Evolutionary conservation across 768 basidiomycete genomes (phyloP).

Genomic region (Sarcomyxa edulis): DNA sequence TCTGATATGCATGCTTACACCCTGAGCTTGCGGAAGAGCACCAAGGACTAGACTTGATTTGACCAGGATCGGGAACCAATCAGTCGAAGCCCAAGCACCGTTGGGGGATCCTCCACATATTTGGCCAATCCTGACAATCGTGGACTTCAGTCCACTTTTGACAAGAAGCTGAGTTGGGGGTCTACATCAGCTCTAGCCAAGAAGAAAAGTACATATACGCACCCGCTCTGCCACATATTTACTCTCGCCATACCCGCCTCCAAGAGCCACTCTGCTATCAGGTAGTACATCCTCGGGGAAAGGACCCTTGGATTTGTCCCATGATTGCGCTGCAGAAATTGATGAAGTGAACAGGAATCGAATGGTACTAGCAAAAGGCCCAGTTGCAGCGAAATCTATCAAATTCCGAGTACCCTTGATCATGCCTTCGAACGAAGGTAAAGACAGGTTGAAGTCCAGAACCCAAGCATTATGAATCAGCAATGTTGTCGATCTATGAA

Average conservation of each 20-base stretch:
- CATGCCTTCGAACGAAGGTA: constrained; percentile 40
- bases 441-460: constrained; percentile 39
- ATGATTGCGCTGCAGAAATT: constrained; percentile 16
- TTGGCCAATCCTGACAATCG: constrained; percentile 26
- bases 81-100: constrained; percentile 27
- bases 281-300: constrained; percentile 21
- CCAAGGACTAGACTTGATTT: constrained; percentile 22
- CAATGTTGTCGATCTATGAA: constrained; percentile 17
- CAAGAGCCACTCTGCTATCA: constrained; percentile 20
- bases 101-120: constrained; percentile 22
- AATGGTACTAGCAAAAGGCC: constrained; percentile 10
- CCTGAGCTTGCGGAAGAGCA: constrained; percentile 13
- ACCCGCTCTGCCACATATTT: constrained; percentile 34
- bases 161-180: constrained; percentile 14
- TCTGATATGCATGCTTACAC: constrained; percentile 13
- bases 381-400: constrained; percentile 27
- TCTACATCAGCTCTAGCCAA: neutral
- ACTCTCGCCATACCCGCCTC: constrained; percentile 29
- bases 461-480: constrained; percentile 42
- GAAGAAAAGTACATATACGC: constrained; percentile 4
- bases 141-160: constrained; percentile 17
- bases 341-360: constrained; percentile 33
- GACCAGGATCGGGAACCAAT: constrained; percentile 30
- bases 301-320: constrained; percentile 16
- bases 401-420: constrained; percentile 36